These are phyloP conservation scores for Curvularia sp. DNA, from an alignment of 2,329 filamentous ascomycete species.

Conservation along the genomic window DNA sequence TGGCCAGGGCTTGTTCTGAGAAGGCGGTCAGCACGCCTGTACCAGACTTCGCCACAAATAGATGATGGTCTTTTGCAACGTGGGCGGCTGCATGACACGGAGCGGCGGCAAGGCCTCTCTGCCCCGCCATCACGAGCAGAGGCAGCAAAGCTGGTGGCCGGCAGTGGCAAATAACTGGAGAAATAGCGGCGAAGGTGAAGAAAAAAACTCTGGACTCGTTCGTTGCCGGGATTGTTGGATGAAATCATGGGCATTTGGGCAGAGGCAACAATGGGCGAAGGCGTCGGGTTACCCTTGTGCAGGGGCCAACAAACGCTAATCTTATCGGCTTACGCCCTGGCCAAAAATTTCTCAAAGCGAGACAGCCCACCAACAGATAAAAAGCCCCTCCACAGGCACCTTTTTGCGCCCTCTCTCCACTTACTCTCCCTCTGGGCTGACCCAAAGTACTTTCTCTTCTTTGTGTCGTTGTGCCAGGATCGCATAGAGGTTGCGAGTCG, in stretches of 20 bases:
- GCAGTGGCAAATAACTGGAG: slow-evolving; percentile 11
- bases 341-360: slow-evolving; percentile 30
- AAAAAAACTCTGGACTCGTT: slow-evolving; percentile 14
- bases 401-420: slow-evolving; percentile 24
- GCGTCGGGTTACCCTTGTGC: slow-evolving; percentile 6
- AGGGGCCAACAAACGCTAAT: slow-evolving; percentile 27
- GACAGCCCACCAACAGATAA: slow-evolving; percentile 30
- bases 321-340: slow-evolving; percentile 35
- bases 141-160: neutral
- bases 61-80: slow-evolving; percentile 27
- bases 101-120: slow-evolving; percentile 7
- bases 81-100: slow-evolving; percentile 21
- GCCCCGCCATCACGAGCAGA: slow-evolving; percentile 4
- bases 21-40: slow-evolving; percentile 38
- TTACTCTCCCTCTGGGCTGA: slow-evolving; percentile 33
- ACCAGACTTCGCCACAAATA: slow-evolving; percentile 35
- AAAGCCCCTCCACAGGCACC: slow-evolving; percentile 31
- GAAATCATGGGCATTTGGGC: slow-evolving; percentile 17
- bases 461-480: slow-evolving; percentile 35
- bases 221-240: neutral
- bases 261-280: slow-evolving; percentile 4
- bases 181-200: slow-evolving; percentile 24
- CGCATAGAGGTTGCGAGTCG: slow-evolving; percentile 36
- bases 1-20: slow-evolving; percentile 20
- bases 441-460: slow-evolving; percentile 42